Base-by-base conservation (phyloP, 73 alveolate species). In the Paramecium caudatum region DNA sequence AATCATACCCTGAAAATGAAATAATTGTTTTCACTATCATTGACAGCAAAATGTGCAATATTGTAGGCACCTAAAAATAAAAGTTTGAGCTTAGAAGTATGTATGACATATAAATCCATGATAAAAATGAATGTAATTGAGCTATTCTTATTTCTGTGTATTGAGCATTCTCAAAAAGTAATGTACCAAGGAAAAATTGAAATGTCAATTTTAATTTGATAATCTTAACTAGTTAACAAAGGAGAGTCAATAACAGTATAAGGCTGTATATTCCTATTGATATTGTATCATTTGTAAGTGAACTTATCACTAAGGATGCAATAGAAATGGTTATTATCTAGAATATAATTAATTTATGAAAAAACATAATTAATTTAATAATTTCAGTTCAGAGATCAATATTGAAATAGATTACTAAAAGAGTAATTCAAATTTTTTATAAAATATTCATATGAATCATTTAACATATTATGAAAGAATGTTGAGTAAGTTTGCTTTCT, bases 321-420 rank as follows among this genome's bases (percentile, higher is more conserved):
- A 21, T 55, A 55, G 80, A 55, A 55, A 27, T 55, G 80, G 46
- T 27, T 55, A 55, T 55, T 27, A 55, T 55, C 80, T 55, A 55
- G 30, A 55, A 19, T 55, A 55, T 55, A 27, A 55, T 55, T 55
- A 55, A 55, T 55, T 55, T 55, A 23, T 23, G 80, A 27, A 27
- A 27, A 55, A 55, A 27, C 80, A 55, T 55, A 27, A 55, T 19
- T 55, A 55, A 55, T 55, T 55, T 9, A 55, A 55, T 55, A 27
- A 55, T 27, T 55, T 55, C 16, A 55, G 80, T 10, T 27, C 9
- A 12, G 23, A 55, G 80, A 55, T 55, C n/a, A n/a, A n/a, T n/a
- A n/a, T n/a, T n/a, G n/a, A n/a, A n/a, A n/a, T n/a, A n/a, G n/a
- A n/a, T n/a, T n/a, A n/a, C n/a, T n/a, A n/a, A n/a, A n/a, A n/a